Conservation (phyloP, 176 grass and related monocot genomes). For the Eleusine coracana region DNA sequence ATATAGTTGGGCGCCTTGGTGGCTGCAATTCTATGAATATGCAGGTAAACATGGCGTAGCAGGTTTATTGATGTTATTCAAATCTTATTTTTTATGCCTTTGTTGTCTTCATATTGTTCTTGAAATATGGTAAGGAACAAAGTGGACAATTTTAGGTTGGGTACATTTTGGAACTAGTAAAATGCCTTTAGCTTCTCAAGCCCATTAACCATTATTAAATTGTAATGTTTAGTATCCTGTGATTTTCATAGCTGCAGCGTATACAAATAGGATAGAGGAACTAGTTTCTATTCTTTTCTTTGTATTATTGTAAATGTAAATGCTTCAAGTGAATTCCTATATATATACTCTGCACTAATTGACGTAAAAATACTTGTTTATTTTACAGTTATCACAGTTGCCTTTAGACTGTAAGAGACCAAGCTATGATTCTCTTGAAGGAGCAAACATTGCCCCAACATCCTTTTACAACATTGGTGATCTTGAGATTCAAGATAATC, state of each 20-base stretch:
- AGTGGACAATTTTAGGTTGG: background rate
- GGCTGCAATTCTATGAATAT: slow-evolving; percentile 98
- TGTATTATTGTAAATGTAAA: slow-evolving; percentile 11
- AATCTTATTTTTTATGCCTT: background rate
- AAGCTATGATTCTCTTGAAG: slow-evolving; percentile 83
- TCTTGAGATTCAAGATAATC: slow-evolving; percentile 95
- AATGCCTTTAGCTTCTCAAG: background rate
- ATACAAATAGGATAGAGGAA: background rate
- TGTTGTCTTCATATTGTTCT: slow-evolving; percentile 19
- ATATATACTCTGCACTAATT: background rate
- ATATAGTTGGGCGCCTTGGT: slow-evolving; percentile 86
- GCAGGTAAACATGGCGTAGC: slow-evolving; percentile 64
- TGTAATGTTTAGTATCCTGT: background rate
- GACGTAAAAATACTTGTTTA: slow-evolving; percentile 1
- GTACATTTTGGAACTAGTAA: slow-evolving; percentile 5
- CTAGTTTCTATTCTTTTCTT: background rate
- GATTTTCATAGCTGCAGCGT: background rate
- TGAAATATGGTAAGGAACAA: slow-evolving; percentile 8
- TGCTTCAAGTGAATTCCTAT: slow-evolving; percentile 32
- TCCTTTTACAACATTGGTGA: slow-evolving; percentile 97
- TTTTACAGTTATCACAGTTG: slow-evolving; percentile 77
- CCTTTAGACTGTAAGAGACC: slow-evolving; percentile 76
- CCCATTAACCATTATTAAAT: background rate
- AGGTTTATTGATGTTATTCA: background rate
- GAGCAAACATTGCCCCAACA: slow-evolving; percentile 70